phyloP scores from a whole-genome alignment of 1,139 yeast species.

The Lizanozyma gosingica region DNA sequence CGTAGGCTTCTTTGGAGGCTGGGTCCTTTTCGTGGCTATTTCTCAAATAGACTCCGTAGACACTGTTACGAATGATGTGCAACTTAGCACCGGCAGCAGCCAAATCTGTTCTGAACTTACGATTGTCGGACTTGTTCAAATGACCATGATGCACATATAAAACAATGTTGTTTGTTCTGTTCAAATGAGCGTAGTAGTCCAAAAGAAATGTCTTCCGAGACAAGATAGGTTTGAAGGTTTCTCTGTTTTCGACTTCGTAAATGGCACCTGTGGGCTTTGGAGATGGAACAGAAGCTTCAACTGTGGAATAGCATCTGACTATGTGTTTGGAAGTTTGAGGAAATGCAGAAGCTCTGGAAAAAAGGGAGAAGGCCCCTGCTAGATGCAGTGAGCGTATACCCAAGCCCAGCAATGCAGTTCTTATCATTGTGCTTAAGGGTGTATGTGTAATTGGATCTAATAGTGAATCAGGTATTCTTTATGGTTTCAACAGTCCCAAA shows the following conservation, averaged over 20 bases:
- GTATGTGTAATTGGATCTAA: too few species aligned
- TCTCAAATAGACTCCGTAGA: conserved; percentile 71
- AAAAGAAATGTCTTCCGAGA: conserved; percentile 79
- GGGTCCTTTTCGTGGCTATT: conserved; percentile 68
- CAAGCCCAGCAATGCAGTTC: neutral
- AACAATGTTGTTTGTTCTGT: conserved; percentile 60
- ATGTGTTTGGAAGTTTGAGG: neutral
- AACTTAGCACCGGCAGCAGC: conserved; percentile 56
- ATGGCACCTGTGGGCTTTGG: neutral
- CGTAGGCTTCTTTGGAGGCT: conserved; percentile 49
- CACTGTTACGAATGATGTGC: conserved; percentile 55
- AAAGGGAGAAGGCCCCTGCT: neutral
- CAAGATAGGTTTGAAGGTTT: conserved; percentile 41
- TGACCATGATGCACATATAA: conserved; percentile 82
- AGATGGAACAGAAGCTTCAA: too few species aligned
- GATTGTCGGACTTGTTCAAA: conserved; percentile 60
- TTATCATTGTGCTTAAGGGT: too few species aligned
- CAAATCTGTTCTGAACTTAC: conserved; percentile 52
- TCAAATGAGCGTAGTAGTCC: conserved; percentile 65
- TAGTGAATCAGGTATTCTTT: neutral
- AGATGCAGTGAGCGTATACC: neutral
- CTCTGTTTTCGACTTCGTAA: conserved; percentile 14
- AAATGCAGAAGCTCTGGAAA: neutral
- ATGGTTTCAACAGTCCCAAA: neutral
- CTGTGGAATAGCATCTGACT: too few species aligned